These are phyloP conservation scores for Yarrowia galli DNA, from an alignment of 1,139 yeast species.

Conservation along the genomic window DNA sequence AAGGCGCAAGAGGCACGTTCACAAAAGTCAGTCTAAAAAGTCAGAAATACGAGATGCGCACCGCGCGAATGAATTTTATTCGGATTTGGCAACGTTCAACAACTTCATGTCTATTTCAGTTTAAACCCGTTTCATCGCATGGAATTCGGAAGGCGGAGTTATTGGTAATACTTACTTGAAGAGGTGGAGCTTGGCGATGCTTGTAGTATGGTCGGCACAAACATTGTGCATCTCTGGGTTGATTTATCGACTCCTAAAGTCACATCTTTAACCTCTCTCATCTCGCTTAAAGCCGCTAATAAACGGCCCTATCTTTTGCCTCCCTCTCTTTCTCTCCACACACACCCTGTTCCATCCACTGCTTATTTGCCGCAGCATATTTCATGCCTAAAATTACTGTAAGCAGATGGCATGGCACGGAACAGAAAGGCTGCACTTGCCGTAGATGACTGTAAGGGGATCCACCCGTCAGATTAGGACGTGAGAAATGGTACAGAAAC, in stretches of 20 bases:
- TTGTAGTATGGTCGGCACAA: neutral
- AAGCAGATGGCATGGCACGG: neutral
- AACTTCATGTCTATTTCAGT: neutral
- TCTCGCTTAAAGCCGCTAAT: neutral
- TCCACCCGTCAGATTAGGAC: constrained; percentile 3
- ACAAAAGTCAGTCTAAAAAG: constrained; percentile 2
- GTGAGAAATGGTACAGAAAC: neutral
- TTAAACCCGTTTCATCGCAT: neutral
- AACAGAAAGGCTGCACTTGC: neutral
- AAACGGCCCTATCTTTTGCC: neutral
- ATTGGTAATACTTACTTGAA: neutral
- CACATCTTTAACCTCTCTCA: too few species aligned
- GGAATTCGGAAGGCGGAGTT: neutral
- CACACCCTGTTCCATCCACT: constrained; percentile 7
- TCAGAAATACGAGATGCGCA: constrained; percentile 13
- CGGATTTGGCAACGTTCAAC: neutral
- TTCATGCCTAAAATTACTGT: neutral
- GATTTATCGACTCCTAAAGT: too few species aligned
- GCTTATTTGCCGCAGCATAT: constrained; percentile 20
- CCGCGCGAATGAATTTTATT: neutral
- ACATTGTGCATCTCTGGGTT: neutral
- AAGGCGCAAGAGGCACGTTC: constrained; percentile 3
- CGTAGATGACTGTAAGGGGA: neutral
- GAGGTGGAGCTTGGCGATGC: neutral
- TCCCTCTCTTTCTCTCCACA: neutral